phyloP scores from a whole-genome alignment of 768 basidiomycete species.

The Neoboletus magnificus region DNA sequence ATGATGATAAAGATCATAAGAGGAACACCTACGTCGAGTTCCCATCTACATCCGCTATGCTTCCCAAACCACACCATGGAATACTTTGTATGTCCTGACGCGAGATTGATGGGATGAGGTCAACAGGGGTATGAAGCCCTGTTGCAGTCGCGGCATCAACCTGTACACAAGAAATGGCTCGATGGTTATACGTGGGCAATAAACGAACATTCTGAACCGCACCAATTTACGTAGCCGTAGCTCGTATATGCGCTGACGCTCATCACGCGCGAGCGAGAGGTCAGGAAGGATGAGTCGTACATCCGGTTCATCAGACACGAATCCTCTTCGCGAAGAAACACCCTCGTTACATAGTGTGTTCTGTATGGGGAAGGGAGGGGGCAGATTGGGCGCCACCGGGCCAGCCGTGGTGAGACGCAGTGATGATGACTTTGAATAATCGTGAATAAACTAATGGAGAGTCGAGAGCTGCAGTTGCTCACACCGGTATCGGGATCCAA shows the following conservation, averaged over 20 bases:
- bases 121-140: neutral
- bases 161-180: neutral
- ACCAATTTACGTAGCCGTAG: neutral
- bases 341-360: too few species aligned
- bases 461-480: neutral
- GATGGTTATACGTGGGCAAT: too few species aligned
- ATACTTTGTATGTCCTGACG: neutral
- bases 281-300: neutral
- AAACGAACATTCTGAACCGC: neutral
- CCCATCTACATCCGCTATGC: too few species aligned
- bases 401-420: neutral
- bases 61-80: neutral
- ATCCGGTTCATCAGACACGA: neutral
- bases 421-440: neutral
- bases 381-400: accelerated
- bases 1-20: too few species aligned
- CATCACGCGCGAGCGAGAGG: too few species aligned
- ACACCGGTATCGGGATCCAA: neutral
- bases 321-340: neutral
- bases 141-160: neutral
- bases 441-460: neutral
- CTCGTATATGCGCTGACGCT: neutral
- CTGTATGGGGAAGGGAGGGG: neutral
- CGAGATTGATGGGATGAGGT: neutral
- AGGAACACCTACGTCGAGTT: too few species aligned